Base-by-base conservation (phyloP, 805 yeast species). In the Saccharomycopsis sp. region DNA sequence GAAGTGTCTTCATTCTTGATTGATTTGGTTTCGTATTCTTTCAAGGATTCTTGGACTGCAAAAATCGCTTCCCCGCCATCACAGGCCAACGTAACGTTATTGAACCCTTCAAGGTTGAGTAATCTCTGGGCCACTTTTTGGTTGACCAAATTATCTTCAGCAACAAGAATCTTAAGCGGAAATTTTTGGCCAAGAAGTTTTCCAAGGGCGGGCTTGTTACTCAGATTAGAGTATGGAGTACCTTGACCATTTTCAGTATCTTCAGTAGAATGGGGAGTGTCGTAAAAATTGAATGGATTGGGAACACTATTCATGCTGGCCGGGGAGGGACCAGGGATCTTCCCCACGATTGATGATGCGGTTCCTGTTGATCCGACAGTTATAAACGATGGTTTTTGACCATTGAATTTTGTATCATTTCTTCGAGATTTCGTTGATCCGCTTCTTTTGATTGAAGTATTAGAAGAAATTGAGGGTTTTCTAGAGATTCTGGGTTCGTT, bases 101-200 rank as follows among this genome's bases (percentile, higher is more conserved):
- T 61, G 45, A 83, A 71, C 0, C 95, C 95, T 61, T 92, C 96
- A 17, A 92, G 62, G 38, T 70, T 72, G 45, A 92, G 64, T 96
- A 92, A 88, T 39, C 97, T 64, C 51, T 72, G 76, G 54, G 89
- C 83, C 17, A 92, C 96, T 60, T 88, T 95, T 58, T 89, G 97
- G 56, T 92, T 92, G 8, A 92, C 96, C 49, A 70, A 64, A 54
- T 92, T 92, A 53, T 92, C 98, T 55, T 92, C 98, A 0, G 96
- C 97, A 13, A 92, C 89, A 35, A 92, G 64, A 18, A 92, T 76
- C 38, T 68, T 62, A 39, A 68, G 49, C 10, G 49, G 49, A 28
- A 20, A 41, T 19, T 27, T 30, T 19, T 42, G 34, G 6, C 49
- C 49, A 8, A 45, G 40, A 2, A 37, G 29, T 51, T 26, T 60